Evolutionary conservation across 1,139 yeast species (phyloP), one percentile per base, ranked within the genome.

Genomic region (Arxiozyma slooffiae): DNA sequence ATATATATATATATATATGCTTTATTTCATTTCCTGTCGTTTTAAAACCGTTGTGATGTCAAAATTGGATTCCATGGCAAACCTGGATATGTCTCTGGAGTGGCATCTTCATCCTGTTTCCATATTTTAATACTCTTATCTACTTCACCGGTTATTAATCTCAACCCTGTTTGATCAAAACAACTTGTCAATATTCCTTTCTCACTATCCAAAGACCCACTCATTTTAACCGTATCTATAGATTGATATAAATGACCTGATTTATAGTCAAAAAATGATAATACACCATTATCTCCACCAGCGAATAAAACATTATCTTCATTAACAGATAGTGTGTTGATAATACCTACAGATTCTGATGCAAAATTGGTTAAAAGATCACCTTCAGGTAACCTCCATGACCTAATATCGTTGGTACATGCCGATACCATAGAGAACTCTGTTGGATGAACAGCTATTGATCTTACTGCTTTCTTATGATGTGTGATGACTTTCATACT

Each of bases 91-190:
- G 72, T 60, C 44, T 70, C 74, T 40, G 67, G 68, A 0, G 78
- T 74, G 0, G 81, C 79, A 4, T 61, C 62, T 7, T 70, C 70
- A 49, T 72, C 77, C 55, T 80, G 82, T 47, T 75, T 79, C 96
- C 97, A 92, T 1, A 92, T 72, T 64, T 89, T 88, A 47, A 92
- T 80, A 60, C 89, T 83, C 67, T 89, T 90, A 67, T 92, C 98
- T 11, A 89, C 83, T 60, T 86, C 96, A 49, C 96, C 88, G 0
- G 96, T 87, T 21, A 92, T 76, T 52, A 92, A 69, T 43, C 96
- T 75, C 58, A 82, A 67, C 0, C 97, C 97, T 56, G 88, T 82
- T 64, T 75, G 72, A 66, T 92, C 97, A 66, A 88, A 89, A 1
- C 80, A 66, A 42, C 90, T 78, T 11, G 90, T 78, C 57, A 83